Percentiles rank a stretch among this genome's conserved stretches.
Evolutionary conservation across 768 basidiomycete species (phyloP).

Genomic region (Coprinopsis sp.): DNA sequence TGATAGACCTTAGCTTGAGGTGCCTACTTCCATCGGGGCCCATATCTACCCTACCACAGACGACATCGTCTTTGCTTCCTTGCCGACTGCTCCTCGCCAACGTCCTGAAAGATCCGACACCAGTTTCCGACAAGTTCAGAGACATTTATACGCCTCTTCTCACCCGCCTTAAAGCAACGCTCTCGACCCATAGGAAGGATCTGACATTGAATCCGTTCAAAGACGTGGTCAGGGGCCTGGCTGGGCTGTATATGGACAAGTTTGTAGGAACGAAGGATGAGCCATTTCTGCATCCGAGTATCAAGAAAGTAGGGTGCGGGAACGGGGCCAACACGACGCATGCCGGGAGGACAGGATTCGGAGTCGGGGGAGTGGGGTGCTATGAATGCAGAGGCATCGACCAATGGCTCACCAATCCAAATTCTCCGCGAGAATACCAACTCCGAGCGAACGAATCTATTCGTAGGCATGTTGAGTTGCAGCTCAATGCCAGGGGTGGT

Average conservation of each 20-base stretch:
- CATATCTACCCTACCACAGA: too few species aligned
- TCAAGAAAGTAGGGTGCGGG: slow-evolving; percentile 30
- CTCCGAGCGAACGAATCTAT: too few species aligned
- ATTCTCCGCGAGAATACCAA: too few species aligned
- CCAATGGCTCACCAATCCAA: too few species aligned
- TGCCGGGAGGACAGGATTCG: too few species aligned
- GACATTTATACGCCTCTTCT: slow-evolving; percentile 24
- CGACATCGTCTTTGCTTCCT: slow-evolving; percentile 13
- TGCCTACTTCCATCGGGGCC: too few species aligned
- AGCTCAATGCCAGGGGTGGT: too few species aligned
- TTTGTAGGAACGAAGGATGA: slow-evolving; percentile 21
- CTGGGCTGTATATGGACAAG: slow-evolving; percentile 25
- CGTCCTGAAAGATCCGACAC: slow-evolving; percentile 16
- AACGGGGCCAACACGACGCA: too few species aligned
- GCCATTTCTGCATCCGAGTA: slow-evolving; percentile 1
- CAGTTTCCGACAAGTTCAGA: slow-evolving; percentile 17
- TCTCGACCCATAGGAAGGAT: slow-evolving; percentile 13
- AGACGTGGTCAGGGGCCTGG: slow-evolving; percentile 23
- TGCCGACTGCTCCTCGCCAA: slow-evolving; percentile 21
- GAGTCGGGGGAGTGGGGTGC: too few species aligned
- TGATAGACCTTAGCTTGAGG: slow-evolving; percentile 21
- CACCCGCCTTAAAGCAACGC: slow-evolving; percentile 16
- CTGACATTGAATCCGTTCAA: slow-evolving; percentile 24
- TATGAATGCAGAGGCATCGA: too few species aligned
- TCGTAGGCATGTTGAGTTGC: too few species aligned